These are phyloP conservation scores for Globisporangium uncinulatum DNA, from an alignment of 352 stramenopile genomes.

Conservation along the genomic window DNA sequence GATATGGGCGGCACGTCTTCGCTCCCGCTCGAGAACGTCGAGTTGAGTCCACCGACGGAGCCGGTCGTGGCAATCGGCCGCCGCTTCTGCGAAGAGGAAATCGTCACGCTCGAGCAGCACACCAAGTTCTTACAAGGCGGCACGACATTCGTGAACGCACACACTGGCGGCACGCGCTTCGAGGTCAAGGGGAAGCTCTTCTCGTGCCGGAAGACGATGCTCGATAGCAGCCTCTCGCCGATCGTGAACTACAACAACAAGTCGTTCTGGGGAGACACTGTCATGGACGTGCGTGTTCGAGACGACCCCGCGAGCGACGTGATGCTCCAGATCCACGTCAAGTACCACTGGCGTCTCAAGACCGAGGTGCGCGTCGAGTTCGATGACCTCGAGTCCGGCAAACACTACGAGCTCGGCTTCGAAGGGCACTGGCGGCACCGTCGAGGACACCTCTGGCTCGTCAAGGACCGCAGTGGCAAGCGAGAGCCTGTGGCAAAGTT, in stretches of 20 bases:
- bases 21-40: slow-evolving; percentile 1
- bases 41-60: background rate
- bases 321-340: background rate
- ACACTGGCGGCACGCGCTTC: background rate
- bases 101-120: background rate
- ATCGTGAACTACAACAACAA: slow-evolving; percentile 1
- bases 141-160: background rate
- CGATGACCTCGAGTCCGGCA: background rate
- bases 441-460: slow-evolving; percentile 7
- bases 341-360: background rate
- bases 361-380: slow-evolving; percentile 1
- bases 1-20: background rate
- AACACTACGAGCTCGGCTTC: slow-evolving; percentile 5
- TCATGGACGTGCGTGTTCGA: background rate
- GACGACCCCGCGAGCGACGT: background rate
- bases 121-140: background rate
- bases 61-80: background rate
- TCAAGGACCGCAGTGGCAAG: background rate
- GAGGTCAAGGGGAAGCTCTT: background rate
- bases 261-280: background rate
- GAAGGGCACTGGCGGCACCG: slow-evolving; percentile 1
- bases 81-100: background rate
- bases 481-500: slow-evolving; percentile 1
- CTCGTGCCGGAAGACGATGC: background rate
- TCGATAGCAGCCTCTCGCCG: background rate